phyloP scores from a whole-genome alignment of 441 rosid genomes.

The Jatropha podagrica region DNA sequence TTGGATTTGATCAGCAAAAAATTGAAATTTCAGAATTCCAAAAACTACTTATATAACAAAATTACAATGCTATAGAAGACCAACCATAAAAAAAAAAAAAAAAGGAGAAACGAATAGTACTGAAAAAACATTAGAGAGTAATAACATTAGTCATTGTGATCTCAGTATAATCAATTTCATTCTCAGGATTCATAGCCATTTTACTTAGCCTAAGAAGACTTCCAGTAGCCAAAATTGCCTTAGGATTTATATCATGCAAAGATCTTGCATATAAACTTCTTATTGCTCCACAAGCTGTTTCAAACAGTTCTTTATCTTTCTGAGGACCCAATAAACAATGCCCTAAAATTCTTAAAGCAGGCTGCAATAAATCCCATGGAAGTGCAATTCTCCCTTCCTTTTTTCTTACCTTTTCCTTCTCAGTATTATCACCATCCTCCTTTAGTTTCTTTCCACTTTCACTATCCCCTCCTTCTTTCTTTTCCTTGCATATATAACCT shows the following conservation, averaged over 20 bases:
- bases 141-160: conserved; percentile 35
- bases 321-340: conserved; percentile 60
- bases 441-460: background rate
- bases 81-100: background rate
- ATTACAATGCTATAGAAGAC: background rate
- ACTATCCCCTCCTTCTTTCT: background rate
- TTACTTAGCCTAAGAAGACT: conserved; percentile 59
- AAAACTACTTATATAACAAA: background rate
- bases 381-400: conserved; percentile 46
- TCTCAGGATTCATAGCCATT: conserved; percentile 37
- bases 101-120: background rate
- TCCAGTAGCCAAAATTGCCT: conserved; percentile 67
- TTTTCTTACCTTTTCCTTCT: background rate
- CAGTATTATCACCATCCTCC: background rate
- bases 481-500: conserved; percentile 28
- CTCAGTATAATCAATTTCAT: conserved; percentile 56
- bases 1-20: too few relatives aligned
- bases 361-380: conserved; percentile 85
- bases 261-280: conserved; percentile 56
- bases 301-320: conserved; percentile 31
- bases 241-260: conserved; percentile 61
- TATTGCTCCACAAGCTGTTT: conserved; percentile 47
- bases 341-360: conserved; percentile 66
- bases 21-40: background rate
- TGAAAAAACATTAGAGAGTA: conserved; percentile 19